A percentile compares a stretch with the other conserved stretches of the same genome.
Conservation (phyloP, 192 early-diverging fungal species). For the Coemansia sp. region DNA sequence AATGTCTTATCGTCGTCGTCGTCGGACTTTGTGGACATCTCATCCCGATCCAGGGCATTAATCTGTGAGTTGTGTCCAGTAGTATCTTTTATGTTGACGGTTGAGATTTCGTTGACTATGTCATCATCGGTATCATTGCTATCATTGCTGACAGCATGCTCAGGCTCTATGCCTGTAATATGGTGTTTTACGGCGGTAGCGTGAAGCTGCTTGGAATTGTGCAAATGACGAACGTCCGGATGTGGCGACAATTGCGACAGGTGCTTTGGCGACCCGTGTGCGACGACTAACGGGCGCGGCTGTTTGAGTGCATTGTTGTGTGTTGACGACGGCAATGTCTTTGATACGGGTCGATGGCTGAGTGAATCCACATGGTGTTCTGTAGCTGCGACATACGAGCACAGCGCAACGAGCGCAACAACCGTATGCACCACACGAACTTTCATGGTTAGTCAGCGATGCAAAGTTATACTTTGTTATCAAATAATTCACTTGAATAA, state of each 20-base stretch:
- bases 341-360: background rate
- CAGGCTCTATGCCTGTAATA: background rate
- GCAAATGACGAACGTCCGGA: slow-evolving; percentile 6
- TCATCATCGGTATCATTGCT: background rate
- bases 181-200: slow-evolving; percentile 14
- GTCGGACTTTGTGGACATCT: background rate
- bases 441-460: background rate
- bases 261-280: background rate
- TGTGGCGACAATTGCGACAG: background rate
- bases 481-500: background rate
- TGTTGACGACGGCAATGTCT: background rate
- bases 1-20: background rate
- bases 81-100: background rate
- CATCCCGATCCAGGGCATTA: background rate
- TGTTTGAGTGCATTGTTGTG: background rate
- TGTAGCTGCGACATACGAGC: background rate
- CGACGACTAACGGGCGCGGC: background rate
- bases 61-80: background rate
- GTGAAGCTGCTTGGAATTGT: slow-evolving; percentile 37
- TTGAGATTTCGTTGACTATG: background rate
- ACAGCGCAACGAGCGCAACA: background rate
- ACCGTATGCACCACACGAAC: background rate
- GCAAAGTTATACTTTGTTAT: background rate
- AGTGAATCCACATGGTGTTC: background rate
- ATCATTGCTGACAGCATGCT: background rate